Evolutionary conservation across 169 alveolate genomes (phyloP), one percentile per base, ranked within the genome.

Genomic region (Cardiosporidium cionae): DNA sequence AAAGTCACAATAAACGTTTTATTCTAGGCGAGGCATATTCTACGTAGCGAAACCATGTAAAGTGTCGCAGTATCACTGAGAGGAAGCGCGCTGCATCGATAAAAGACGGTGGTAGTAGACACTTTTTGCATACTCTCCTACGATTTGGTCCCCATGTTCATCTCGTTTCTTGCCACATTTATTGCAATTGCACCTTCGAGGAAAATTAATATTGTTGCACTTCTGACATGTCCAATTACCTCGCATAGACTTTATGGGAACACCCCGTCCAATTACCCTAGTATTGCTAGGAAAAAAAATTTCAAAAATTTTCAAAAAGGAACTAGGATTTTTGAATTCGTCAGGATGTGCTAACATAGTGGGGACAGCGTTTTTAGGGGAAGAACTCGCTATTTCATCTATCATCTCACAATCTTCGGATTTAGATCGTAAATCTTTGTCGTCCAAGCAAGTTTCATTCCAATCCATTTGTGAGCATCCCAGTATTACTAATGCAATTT

Each of bases 211-310:
- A 66, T 84, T 87, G 32, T 70, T 66, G 86, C 92, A 86, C 65
- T 65, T 54, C 25, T 63, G 58, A 72, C 93, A 86, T 34, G 78
- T 80, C 92, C 92, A 86, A 70, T 86, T 86, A 23, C 92, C 92
- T 29, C 72, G 75, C 16, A 64, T 68, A 52, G 58, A 74, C 9
- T 78, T 72, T 27, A 52, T 35, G 22, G 52, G 83, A 1, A 9
- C 54, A 22, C 0, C 63, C 9, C 77, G 52, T n/a, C 16, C 58
- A 44, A 44, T n/a, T 44, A n/a, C 58, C n/a, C 16, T 44, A 44
- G 58, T 16, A 44, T n/a, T 44, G 16, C 58, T 44, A n/a, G 58
- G 58, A 44, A 16, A 16, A n/a, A n/a, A n/a, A n/a, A n/a, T n/a
- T n/a, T n/a, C 92, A 73, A 85, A 85, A 0, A 73, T 85, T 72